Evolutionary conservation across 306 rosid species (phyloP), one percentile per base, ranked within the genome.

Genomic region (Prunus persica): DNA sequence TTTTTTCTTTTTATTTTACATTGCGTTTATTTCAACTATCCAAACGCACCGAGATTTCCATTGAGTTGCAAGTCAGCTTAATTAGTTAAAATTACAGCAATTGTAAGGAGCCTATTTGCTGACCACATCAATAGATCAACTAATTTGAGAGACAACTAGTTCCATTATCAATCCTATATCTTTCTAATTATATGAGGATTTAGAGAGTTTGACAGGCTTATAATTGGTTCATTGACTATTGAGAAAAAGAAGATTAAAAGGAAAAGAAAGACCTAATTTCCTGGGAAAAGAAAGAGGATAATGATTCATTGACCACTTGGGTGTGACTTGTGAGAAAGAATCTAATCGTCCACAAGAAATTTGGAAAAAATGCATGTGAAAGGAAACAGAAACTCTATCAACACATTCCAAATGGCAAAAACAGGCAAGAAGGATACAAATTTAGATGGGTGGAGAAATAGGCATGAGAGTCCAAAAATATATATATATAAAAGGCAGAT

Each of bases 161-260:
- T 38, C 43, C 43, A 38, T 38, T 38, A 7, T 38, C 2, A 49
- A 11, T 49, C 16, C 19, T 55, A 19, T 5, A 3, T 56, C 14
- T 9, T 8, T 10, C 12, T 8, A 8, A 56, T 20, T 4, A 20
- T 56, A 62, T 14, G 67, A 27, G 4, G 67, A 62, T 6, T 12
- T 27, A 5, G 18, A 60, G 20, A 28, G 15, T 24, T 34, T 49
- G 65, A 71, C 77, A 78, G 55, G 54, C 46, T 62, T 78, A 71
- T 70, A 57, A 78, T 71, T 24, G 20, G 4, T 20, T 71, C 82
- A 50, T 71, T 71, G 82, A 78, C 77, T 34, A 51, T 18, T 41
- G 45, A 67, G 46, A 34, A 12, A 67, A 46, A 32, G 65, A 15
- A 12, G 52, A 28, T 13, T 2, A 11, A 45, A 15, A 22, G 38